Percentiles rank a stretch among this genome's conserved stretches.
These are phyloP conservation scores for Aspergillus aculeatinus DNA, from an alignment of 2,329 filamentous ascomycete genomes.

Conservation along the genomic window DNA sequence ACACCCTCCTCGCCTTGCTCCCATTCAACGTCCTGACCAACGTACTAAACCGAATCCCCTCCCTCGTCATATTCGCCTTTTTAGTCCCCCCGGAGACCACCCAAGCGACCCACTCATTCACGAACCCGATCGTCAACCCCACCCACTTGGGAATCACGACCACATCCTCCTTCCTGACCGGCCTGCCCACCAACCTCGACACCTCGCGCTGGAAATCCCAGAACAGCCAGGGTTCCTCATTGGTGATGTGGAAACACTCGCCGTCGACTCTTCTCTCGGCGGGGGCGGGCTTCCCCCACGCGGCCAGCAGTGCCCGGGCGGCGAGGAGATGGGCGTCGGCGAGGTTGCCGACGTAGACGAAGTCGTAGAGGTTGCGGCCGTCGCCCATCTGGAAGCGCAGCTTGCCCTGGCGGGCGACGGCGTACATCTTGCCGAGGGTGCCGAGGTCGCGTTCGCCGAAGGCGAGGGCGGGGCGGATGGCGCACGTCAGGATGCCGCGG, in stretches of 20 bases:
- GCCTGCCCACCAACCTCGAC: neutral
- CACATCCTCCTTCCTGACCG: neutral
- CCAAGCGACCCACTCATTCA: conserved; percentile 10
- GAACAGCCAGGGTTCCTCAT: conserved; percentile 9
- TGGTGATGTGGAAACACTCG: conserved; percentile 6
- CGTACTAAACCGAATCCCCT: conserved; percentile 10
- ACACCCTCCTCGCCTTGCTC: conserved; percentile 6
- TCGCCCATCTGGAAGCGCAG: conserved; percentile 8
- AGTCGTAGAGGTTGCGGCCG: conserved; percentile 7
- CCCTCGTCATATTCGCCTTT: conserved; percentile 6
- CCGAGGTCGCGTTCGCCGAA: conserved; percentile 8
- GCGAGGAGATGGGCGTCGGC: conserved; percentile 7
- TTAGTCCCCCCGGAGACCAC: neutral
- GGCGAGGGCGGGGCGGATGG: neutral
- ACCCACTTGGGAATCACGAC: conserved; percentile 10
- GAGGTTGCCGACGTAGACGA: conserved; percentile 7
- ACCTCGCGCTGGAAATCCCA: conserved; percentile 11
- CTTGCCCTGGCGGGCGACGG: conserved; percentile 2
- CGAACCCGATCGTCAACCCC: neutral
- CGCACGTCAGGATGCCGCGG: conserved; percentile 3
- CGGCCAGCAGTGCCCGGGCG: neutral
- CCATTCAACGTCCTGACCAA: conserved; percentile 3
- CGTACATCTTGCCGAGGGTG: conserved; percentile 7
- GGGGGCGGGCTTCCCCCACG: neutral
- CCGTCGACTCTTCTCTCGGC: neutral